phyloP scores from a whole-genome alignment of 176 grass and related monocot genomes.

The Leersia perrieri region DNA sequence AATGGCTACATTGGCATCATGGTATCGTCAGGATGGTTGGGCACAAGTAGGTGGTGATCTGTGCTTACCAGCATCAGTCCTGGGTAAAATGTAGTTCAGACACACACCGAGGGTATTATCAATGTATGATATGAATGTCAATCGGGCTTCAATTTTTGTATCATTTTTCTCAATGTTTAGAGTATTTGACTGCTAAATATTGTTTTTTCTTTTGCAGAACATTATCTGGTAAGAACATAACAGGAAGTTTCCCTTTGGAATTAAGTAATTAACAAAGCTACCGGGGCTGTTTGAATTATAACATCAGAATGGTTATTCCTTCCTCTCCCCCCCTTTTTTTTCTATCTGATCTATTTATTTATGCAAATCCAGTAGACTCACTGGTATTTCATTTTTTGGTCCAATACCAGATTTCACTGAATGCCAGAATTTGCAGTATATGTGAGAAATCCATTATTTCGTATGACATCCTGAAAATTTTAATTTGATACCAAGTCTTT shows the following conservation, averaged over 20 bases:
- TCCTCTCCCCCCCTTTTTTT: background rate
- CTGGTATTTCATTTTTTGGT: constrained; percentile 70
- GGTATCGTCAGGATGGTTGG: constrained; percentile 53
- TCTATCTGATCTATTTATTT: constrained; percentile 20
- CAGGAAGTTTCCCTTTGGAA: constrained; percentile 53
- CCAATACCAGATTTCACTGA: constrained; percentile 79
- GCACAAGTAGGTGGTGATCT: constrained; percentile 84
- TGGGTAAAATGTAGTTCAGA: constrained; percentile 88
- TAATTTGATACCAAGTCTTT: constrained; percentile 5
- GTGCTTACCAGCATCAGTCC: constrained; percentile 75
- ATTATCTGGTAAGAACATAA: constrained; percentile 62
- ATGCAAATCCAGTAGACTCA: constrained; percentile 54
- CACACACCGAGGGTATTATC: constrained; percentile 56
- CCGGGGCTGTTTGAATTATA: constrained; percentile 71
- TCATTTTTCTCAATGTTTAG: background rate
- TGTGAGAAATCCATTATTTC: constrained; percentile 52
- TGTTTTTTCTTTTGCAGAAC: constrained; percentile 37
- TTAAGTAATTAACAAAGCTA: constrained; percentile 46
- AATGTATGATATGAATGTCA: constrained; percentile 48
- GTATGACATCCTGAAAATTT: background rate
- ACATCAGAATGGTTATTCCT: constrained; percentile 40
- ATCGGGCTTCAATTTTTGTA: background rate
- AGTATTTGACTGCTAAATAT: constrained; percentile 3
- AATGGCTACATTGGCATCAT: constrained; percentile 59
- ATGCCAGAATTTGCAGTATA: constrained; percentile 66